phyloP scores from a whole-genome alignment of 2,329 filamentous ascomycete species.

The Cephalotrichum gorgonifer region DNA sequence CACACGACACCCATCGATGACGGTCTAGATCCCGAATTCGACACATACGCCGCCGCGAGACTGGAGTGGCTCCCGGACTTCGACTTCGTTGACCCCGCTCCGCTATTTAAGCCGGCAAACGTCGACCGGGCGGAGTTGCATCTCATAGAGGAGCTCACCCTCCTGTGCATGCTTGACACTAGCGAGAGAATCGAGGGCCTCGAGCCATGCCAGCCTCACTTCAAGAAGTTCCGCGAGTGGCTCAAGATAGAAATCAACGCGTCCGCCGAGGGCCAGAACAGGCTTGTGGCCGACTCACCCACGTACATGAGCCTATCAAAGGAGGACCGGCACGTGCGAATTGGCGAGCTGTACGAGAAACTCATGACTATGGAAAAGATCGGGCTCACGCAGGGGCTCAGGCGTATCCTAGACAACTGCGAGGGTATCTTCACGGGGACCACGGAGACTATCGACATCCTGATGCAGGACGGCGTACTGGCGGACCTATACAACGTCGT shows the following conservation, averaged over 20 bases:
- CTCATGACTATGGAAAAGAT: constrained; percentile 8
- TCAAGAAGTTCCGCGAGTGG: constrained; percentile 17
- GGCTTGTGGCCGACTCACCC: background rate
- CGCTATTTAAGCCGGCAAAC: constrained; percentile 11
- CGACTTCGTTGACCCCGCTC: constrained; percentile 16
- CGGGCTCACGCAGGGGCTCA: background rate
- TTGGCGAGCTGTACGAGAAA: constrained; percentile 9
- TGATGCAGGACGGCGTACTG: constrained; percentile 19
- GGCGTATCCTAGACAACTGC: background rate
- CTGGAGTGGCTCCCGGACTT: constrained; percentile 19
- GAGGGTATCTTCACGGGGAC: constrained; percentile 6
- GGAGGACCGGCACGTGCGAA: background rate
- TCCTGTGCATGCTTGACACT: constrained; percentile 16
- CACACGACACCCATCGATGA: constrained; percentile 14
- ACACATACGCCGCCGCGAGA: constrained; percentile 16
- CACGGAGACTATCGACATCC: constrained; percentile 16
- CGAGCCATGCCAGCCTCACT: constrained; percentile 13
- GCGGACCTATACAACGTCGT: constrained; percentile 16
- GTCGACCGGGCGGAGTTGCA: constrained; percentile 6
- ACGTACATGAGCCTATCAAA: background rate
- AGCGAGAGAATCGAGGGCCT: constrained; percentile 10
- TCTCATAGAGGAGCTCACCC: constrained; percentile 18
- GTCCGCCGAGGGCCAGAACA: constrained; percentile 1
- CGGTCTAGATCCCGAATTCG: constrained; percentile 7
- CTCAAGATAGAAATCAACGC: constrained; percentile 13